Conservation (phyloP, 1,139 yeast genomes). For the Yamadazyma trypodendri region DNA sequence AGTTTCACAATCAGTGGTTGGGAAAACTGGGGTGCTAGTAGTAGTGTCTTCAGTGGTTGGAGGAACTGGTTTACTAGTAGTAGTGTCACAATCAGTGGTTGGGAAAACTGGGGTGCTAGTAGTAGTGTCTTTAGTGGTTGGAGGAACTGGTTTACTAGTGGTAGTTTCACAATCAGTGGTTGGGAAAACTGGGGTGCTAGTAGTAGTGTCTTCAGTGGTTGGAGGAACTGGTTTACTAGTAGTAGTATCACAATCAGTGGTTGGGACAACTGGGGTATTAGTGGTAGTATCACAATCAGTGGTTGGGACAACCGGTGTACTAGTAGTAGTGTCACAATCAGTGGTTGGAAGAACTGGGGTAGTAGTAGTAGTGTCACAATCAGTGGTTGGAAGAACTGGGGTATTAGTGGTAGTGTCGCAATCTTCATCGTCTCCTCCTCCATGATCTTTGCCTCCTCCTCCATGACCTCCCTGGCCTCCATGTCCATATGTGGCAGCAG, state of each 20-base stretch:
- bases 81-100: conserved; percentile 19
- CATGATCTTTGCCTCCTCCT: neutral
- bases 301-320: too few relatives aligned
- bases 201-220: too few relatives aligned
- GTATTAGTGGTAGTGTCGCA: conserved; percentile 5
- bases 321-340: conserved; percentile 23
- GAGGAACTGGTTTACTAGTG: too few relatives aligned
- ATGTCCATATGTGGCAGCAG: conserved; percentile 10
- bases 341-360: conserved; percentile 6
- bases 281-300: conserved; percentile 23
- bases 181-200: too few relatives aligned
- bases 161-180: neutral
- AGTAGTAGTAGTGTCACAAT: conserved; percentile 5
- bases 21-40: conserved; percentile 15
- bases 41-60: too few relatives aligned
- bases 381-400: neutral
- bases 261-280: conserved; percentile 4
- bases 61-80: too few relatives aligned
- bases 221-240: conserved; percentile 14
- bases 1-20: conserved; percentile 17
- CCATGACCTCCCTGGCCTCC: conserved; percentile 8
- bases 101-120: too few relatives aligned
- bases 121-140: too few relatives aligned
- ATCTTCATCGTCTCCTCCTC: conserved; percentile 4
- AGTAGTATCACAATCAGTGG: conserved; percentile 1